Percentiles rank a stretch among this genome's conserved stretches.
These are phyloP conservation scores for Sarcodon sp. DNA, from an alignment of 768 basidiomycete genomes.

Conservation along the genomic window DNA sequence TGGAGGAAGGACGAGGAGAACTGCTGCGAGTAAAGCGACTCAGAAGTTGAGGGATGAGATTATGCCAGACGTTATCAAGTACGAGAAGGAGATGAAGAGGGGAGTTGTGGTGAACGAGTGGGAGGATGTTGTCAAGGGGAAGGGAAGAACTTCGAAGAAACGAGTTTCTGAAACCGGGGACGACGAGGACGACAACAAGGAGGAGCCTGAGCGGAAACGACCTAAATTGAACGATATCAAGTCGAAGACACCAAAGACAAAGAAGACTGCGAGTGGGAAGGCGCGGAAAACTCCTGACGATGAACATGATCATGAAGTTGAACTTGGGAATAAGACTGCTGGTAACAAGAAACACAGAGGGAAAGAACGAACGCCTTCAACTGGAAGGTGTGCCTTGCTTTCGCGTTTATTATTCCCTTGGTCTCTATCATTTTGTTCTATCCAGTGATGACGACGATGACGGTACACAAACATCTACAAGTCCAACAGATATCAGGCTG, in stretches of 20 bases:
- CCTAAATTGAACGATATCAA: not conserved
- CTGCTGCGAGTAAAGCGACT: conserved; percentile 40
- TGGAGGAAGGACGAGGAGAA: conserved; percentile 21
- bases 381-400: not conserved
- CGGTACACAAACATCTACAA: not conserved
- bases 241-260: conserved; percentile 7
- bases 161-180: conserved; percentile 10
- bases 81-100: conserved; percentile 49
- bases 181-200: conserved; percentile 6
- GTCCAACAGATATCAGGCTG: conserved; percentile 25
- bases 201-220: conserved; percentile 12
- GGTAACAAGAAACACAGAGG: conserved; percentile 4
- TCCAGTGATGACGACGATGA: not conserved
- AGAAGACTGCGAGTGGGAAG: conserved; percentile 4
- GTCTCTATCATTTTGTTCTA: not conserved
- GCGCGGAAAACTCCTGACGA: not conserved
- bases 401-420: not conserved
- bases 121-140: conserved; percentile 10
- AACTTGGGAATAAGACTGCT: conserved; percentile 3
- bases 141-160: conserved; percentile 10
- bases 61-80: conserved; percentile 70
- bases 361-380: not conserved
- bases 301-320: conserved; percentile 2
- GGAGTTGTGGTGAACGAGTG: conserved; percentile 15
- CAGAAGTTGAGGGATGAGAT: conserved; percentile 33